Base-by-base conservation (phyloP, 352 stramenopile species). In the Phytophthora cactorum region DNA sequence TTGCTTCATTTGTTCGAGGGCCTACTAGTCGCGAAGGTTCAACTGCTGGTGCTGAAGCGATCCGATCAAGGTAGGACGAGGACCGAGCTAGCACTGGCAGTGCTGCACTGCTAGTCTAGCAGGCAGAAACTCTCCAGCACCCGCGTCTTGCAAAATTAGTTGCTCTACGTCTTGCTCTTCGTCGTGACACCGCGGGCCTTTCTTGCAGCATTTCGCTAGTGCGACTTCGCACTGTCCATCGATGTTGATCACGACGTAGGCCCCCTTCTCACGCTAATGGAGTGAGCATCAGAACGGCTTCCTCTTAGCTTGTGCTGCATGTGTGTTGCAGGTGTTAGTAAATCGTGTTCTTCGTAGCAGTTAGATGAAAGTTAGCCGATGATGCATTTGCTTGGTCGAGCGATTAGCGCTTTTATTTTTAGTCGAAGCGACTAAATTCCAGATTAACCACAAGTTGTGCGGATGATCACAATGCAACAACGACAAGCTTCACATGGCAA, bases 141-240 rank as follows among this genome's bases (percentile, higher is more conserved):
- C 22, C 22, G 22, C 22, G 22, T 22, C 22, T 22, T 22, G 22
- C 22, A 22, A 22, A 22, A 22, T 22, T 22, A 22, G 22, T 22
- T 22, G 22, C 22, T 22, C 22, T 22, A 22, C 22, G 22, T 22
- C 22, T 22, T 22, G 22, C 22, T 22, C 22, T 41, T 55, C 31
- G 31, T 55, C 31, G 50, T n/a, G 15, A 56, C 41, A 31, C 44
- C 15, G 44, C 10, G 7, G 60, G 47, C n/a, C 22, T 22, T 70
- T 65, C 50, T 59, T 47, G 46, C 51, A 63, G 43, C 46, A 39
- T 46, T 70, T 60, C 47, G 29, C 55, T 70, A 60, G 55, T 70
- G 36, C 4, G 55, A 52, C 55, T 14, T 34, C 25, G 27, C 3
- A 38, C 32, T 38, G 32, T 38, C 32, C 32, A 9, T 15, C 28